Percentiles rank a stretch among this genome's conserved stretches.
phyloP scores from a whole-genome alignment of 2,329 filamentous ascomycete genomes.

The Cladosporium sp. region DNA sequence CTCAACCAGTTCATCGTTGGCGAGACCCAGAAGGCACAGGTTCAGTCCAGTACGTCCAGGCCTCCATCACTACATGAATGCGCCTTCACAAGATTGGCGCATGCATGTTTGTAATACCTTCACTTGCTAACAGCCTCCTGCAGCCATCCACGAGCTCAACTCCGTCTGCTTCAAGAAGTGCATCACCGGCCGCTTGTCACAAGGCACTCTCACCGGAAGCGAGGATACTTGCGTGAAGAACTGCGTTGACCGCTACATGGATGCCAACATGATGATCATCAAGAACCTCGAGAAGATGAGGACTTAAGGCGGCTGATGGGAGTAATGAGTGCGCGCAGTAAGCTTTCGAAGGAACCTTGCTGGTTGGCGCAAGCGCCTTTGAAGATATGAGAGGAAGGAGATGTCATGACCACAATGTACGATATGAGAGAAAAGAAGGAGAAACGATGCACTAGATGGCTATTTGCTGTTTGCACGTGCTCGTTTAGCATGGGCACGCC shows the following conservation, averaged over 20 bases:
- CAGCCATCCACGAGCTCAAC: conserved; percentile 33
- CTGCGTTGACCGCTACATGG: conserved; percentile 92
- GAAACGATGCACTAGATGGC: background rate
- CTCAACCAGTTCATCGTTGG: conserved; percentile 82
- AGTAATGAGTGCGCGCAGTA: background rate
- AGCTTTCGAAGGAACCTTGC: background rate
- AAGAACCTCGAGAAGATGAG: conserved; percentile 73
- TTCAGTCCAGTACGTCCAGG: conserved; percentile 49
- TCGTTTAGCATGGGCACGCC: background rate
- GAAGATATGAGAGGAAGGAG: background rate
- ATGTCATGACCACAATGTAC: conserved; percentile 19
- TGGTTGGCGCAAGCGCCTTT: background rate
- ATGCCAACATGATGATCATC: conserved; percentile 82
- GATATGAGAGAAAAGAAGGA: background rate
- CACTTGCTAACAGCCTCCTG: background rate
- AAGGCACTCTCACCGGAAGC: conserved; percentile 68
- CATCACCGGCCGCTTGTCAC: conserved; percentile 72
- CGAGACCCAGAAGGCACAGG: conserved; percentile 81
- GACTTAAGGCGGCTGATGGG: background rate
- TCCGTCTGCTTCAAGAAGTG: conserved; percentile 96
- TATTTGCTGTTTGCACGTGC: background rate
- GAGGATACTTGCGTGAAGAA: conserved; percentile 87
- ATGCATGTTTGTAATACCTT: background rate
- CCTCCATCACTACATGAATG: background rate
- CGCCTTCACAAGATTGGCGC: background rate